Evolutionary conservation across 2,329 filamentous ascomycete genomes (phyloP).

Genomic region (Ceratocystis eucalypticola): DNA sequence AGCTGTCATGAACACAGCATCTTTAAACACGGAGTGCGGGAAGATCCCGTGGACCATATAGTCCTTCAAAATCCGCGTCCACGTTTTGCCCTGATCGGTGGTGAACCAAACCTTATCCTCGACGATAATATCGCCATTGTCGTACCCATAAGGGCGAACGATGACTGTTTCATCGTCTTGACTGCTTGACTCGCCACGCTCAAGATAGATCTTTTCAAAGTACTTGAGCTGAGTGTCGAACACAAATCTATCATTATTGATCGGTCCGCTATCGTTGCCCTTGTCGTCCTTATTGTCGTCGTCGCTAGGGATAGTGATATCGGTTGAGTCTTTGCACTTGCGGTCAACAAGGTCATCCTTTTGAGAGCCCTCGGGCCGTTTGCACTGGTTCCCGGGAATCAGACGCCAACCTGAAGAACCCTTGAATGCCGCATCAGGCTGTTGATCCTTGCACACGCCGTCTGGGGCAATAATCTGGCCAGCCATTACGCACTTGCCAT

Average conservation of each 20-base stretch:
- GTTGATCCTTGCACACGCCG: constrained; percentile 53
- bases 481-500: constrained; percentile 53
- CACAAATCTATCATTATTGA: constrained; percentile 44
- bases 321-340: constrained; percentile 48
- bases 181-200: constrained; percentile 52
- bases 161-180: constrained; percentile 61
- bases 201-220: constrained; percentile 59
- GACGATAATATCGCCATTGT: constrained; percentile 23
- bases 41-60: constrained; percentile 58
- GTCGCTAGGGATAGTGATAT: constrained; percentile 25
- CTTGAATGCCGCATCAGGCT: constrained; percentile 58
- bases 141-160: constrained; percentile 33
- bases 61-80: constrained; percentile 56
- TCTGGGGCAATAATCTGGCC: constrained; percentile 52
- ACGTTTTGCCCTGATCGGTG: constrained; percentile 77
- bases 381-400: constrained; percentile 72
- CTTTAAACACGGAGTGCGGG: constrained; percentile 68
- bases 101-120: constrained; percentile 57
- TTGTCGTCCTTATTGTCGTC: constrained; percentile 7
- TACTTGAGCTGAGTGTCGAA: constrained; percentile 46
- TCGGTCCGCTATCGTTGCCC: constrained; percentile 42
- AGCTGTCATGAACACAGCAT: constrained; percentile 78
- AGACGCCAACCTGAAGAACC: constrained; percentile 83
- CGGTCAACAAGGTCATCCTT: constrained; percentile 62
- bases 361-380: constrained; percentile 44